phyloP scores from a whole-genome alignment of 2,329 filamentous ascomycete species.

The Dactylellina drechsleri region DNA sequence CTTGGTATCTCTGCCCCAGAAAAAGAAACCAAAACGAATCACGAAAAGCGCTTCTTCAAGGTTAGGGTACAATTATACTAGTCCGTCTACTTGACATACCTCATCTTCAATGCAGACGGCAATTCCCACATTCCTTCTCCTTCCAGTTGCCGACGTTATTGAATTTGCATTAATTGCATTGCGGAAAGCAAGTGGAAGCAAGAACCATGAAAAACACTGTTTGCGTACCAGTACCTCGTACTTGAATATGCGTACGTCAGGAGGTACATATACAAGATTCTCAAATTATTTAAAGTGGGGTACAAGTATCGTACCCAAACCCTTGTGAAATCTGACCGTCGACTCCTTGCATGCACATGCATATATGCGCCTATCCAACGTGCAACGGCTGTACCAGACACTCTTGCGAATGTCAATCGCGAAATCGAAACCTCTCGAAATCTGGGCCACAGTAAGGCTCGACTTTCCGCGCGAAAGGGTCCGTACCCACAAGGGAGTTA shows the following conservation, averaged over 20 bases:
- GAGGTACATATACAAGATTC: not conserved
- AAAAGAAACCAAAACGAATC: constrained; percentile 7
- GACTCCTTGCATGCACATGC: constrained; percentile 34
- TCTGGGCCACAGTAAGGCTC: constrained; percentile 30
- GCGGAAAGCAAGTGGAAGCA: constrained; percentile 18
- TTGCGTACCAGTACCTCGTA: constrained; percentile 27
- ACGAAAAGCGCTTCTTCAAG: not conserved
- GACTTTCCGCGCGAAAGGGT: constrained; percentile 42
- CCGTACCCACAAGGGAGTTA: constrained; percentile 21
- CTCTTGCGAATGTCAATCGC: constrained; percentile 23
- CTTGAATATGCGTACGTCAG: constrained; percentile 19
- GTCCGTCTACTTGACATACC: constrained; percentile 28
- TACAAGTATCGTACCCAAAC: constrained; percentile 13
- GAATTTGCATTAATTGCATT: constrained; percentile 38
- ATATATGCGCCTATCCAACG: constrained; percentile 46
- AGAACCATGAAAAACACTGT: constrained; percentile 3
- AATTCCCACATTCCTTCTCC: constrained; percentile 49
- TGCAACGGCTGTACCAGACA: constrained; percentile 15
- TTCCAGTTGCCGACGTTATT: constrained; percentile 38
- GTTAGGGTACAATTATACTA: constrained; percentile 5
- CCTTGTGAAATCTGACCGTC: constrained; percentile 33
- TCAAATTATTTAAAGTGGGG: constrained; percentile 4
- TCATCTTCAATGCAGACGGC: constrained; percentile 23
- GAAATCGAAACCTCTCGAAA: constrained; percentile 27
- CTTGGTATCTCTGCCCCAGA: not conserved